These are phyloP conservation scores for Trapa bicornis DNA, from an alignment of 345 rosid species.

Conservation along the genomic window DNA sequence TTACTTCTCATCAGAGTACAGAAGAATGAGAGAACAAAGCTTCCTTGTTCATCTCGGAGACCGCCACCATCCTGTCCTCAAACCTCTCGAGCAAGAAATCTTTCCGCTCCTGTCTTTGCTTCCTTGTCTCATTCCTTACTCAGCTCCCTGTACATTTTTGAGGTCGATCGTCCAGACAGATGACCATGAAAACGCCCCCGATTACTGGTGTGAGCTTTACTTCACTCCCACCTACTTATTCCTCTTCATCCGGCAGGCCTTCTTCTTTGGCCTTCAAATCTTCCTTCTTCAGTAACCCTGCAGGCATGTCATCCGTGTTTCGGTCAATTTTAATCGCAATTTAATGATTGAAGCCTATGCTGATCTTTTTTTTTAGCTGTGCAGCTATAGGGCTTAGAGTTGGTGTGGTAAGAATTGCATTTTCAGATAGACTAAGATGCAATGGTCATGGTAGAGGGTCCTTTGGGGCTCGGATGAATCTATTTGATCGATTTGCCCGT, in stretches of 20 bases:
- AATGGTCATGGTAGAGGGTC: slow-evolving; percentile 39
- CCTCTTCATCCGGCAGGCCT: slow-evolving; percentile 6
- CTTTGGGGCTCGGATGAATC: slow-evolving; percentile 42
- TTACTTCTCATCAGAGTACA: too few species aligned
- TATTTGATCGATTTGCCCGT: slow-evolving; percentile 61
- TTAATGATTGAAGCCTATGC: not conserved
- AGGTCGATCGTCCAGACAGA: slow-evolving; percentile 3
- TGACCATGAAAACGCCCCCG: slow-evolving; percentile 37
- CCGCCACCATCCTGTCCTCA: not conserved
- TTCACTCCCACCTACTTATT: slow-evolving; percentile 8
- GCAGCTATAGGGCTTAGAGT: slow-evolving; percentile 15
- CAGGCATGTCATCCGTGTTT: slow-evolving; percentile 8
- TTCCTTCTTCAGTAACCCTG: slow-evolving; percentile 22
- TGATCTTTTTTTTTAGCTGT: not conserved
- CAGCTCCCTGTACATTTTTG: not conserved
- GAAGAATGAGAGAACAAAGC: not conserved
- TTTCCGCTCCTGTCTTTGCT: not conserved
- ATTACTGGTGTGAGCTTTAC: slow-evolving; percentile 23
- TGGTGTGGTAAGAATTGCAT: slow-evolving; percentile 26
- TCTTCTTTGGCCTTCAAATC: slow-evolving; percentile 18
- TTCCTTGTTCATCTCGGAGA: not conserved
- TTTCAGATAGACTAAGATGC: slow-evolving; percentile 25
- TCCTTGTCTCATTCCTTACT: not conserved
- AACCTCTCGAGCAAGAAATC: not conserved
- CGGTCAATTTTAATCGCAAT: not conserved